Percentiles rank a stretch among this genome's conserved stretches.
These are phyloP conservation scores for Solanum okadae DNA, from an alignment of 257 asterid genomes.

Conservation along the genomic window DNA sequence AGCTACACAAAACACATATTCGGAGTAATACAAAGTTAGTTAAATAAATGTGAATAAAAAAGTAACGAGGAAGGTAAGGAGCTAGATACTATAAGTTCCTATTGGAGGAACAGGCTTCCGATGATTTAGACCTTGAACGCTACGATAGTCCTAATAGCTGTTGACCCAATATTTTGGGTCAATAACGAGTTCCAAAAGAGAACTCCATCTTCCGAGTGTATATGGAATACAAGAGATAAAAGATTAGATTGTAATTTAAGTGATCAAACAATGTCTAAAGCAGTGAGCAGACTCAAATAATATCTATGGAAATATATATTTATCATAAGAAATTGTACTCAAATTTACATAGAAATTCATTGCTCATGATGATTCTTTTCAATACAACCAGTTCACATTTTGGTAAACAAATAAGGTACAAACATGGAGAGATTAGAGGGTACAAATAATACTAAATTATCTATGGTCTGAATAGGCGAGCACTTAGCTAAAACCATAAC, in stretches of 20 bases:
- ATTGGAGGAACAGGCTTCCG: no score
- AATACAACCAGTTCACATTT: background rate
- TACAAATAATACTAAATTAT: background rate
- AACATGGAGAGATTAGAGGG: background rate
- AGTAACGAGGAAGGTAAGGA: no score
- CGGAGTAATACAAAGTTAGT: no score
- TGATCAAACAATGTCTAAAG: background rate
- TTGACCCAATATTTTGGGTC: background rate
- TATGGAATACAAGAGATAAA: no score
- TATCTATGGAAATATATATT: background rate
- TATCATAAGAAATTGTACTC: background rate
- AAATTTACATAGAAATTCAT: background rate
- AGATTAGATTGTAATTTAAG: no score
- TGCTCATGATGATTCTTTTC: background rate
- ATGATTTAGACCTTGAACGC: no score
- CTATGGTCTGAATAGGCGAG: background rate
- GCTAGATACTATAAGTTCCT: no score
- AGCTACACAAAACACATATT: no score
- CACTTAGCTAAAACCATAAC: background rate
- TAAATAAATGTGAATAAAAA: no score
- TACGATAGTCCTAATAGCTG: no score
- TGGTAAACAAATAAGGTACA: background rate
- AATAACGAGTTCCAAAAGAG: background rate
- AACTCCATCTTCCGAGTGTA: background rate
- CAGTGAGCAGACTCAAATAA: background rate